Conservation (phyloP, 2,329 filamentous ascomycete species). For the Pyrenophora seminiperda region DNA sequence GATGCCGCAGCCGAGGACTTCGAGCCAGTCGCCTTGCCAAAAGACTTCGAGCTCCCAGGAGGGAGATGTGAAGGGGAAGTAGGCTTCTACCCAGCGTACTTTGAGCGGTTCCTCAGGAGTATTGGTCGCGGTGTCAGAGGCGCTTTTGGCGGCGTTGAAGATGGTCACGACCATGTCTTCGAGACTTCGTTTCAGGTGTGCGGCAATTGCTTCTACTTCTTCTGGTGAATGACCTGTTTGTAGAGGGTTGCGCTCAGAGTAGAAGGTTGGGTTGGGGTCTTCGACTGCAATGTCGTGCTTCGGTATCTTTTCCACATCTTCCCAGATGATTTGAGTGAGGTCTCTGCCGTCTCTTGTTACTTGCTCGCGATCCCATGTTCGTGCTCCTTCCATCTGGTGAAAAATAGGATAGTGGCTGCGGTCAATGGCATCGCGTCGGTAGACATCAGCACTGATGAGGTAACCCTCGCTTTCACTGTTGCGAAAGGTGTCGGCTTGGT, state of each 20-base stretch:
- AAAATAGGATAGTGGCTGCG: conserved; percentile 95
- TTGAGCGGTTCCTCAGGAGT: conserved; percentile 68
- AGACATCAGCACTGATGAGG: conserved; percentile 92
- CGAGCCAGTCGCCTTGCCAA: conserved; percentile 93
- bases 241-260: conserved; percentile 80
- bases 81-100: conserved; percentile 94
- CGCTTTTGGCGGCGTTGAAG: conserved; percentile 76
- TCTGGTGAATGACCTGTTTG: conserved; percentile 75
- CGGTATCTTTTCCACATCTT: conserved; percentile 73
- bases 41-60: conserved; percentile 96
- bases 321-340: conserved; percentile 68
- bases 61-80: conserved; percentile 95
- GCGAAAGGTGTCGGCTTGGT: conserved; percentile 83
- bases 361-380: conserved; percentile 78
- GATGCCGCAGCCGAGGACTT: conserved; percentile 91
- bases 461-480: conserved; percentile 76
- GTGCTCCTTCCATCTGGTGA: conserved; percentile 97
- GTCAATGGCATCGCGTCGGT: conserved; percentile 92
- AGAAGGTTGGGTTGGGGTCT: conserved; percentile 78
- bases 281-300: conserved; percentile 77
- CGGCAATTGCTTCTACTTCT: conserved; percentile 81
- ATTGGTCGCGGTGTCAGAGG: conserved; percentile 49
- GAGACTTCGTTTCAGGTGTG: conserved; percentile 85
- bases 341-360: conserved; percentile 52
- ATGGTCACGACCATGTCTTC: conserved; percentile 90